Conservation (phyloP, 441 rosid genomes). For the Macaranga tanarius region DNA sequence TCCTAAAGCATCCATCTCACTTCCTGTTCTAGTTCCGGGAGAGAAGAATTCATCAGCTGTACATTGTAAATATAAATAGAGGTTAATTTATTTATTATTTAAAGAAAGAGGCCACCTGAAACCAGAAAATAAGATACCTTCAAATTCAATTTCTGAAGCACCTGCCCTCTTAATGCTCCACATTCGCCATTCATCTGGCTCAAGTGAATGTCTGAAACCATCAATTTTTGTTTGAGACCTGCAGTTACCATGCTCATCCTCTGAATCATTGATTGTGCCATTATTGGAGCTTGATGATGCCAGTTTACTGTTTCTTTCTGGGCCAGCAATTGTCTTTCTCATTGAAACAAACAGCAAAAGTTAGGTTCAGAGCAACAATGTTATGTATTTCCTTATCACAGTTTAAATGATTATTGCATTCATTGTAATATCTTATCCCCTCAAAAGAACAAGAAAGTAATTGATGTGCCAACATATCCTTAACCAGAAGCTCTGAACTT, state of each 20-base stretch:
- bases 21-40: slow-evolving; percentile 19
- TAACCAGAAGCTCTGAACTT: not conserved
- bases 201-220: slow-evolving; percentile 34
- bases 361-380: slow-evolving; percentile 19
- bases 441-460: not conserved
- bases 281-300: slow-evolving; percentile 27
- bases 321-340: slow-evolving; percentile 66
- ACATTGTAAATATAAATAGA: slow-evolving; percentile 19
- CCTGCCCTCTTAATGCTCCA: slow-evolving; percentile 77
- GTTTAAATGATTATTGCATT: not conserved
- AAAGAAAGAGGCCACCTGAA: slow-evolving; percentile 11
- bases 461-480: not conserved
- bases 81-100: slow-evolving; percentile 16
- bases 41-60: slow-evolving; percentile 56
- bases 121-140: slow-evolving; percentile 47
- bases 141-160: slow-evolving; percentile 50
- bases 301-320: slow-evolving; percentile 30
- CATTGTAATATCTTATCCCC: not conserved
- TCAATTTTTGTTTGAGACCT: slow-evolving; percentile 31
- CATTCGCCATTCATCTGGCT: slow-evolving; percentile 62
- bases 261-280: slow-evolving; percentile 25
- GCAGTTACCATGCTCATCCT: slow-evolving; percentile 25
- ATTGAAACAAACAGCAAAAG: slow-evolving; percentile 34
- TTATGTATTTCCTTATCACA: not conserved
- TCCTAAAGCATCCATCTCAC: slow-evolving; percentile 24